phyloP scores from a whole-genome alignment of 768 basidiomycete genomes.

The Mycena crocata region DNA sequence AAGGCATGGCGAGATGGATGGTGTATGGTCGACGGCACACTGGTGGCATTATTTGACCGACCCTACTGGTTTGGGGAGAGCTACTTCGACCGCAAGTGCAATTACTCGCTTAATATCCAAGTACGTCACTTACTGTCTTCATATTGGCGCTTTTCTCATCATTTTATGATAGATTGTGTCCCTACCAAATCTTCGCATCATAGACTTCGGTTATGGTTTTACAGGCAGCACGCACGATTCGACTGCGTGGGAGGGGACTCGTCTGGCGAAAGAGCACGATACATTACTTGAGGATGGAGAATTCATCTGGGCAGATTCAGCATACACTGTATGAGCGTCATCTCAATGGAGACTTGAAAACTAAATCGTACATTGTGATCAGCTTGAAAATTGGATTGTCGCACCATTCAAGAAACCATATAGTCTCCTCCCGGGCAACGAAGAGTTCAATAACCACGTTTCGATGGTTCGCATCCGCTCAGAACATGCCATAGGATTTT shows the following conservation, averaged over 20 bases:
- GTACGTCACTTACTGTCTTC: constrained; percentile 30
- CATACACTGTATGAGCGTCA: constrained; percentile 42
- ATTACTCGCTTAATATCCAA: constrained; percentile 53
- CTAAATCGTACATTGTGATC: not conserved
- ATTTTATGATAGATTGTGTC: constrained; percentile 31
- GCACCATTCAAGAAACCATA: constrained; percentile 2
- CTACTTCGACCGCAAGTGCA: constrained; percentile 52
- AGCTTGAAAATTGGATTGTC: constrained; percentile 4
- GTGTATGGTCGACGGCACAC: constrained; percentile 52
- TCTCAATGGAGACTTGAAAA: not conserved
- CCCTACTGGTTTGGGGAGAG: constrained; percentile 48
- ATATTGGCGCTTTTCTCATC: not conserved
- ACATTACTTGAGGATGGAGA: constrained; percentile 39
- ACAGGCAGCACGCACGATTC: constrained; percentile 53
- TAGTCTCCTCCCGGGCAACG: constrained; percentile 2
- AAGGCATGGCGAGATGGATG: constrained; percentile 49
- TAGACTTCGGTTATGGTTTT: no score
- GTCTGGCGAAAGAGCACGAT: constrained; percentile 33
- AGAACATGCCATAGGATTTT: constrained; percentile 10
- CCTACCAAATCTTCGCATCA: constrained; percentile 47
- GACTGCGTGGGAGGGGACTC: constrained; percentile 44
- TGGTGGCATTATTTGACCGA: constrained; percentile 44
- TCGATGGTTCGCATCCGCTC: constrained; percentile 13
- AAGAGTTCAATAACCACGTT: constrained; percentile 11
- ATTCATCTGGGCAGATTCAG: constrained; percentile 54